Evolutionary conservation across 495 filamentous ascomycete genomes (phyloP).

Genomic region (Sordaria brevicollis): DNA sequence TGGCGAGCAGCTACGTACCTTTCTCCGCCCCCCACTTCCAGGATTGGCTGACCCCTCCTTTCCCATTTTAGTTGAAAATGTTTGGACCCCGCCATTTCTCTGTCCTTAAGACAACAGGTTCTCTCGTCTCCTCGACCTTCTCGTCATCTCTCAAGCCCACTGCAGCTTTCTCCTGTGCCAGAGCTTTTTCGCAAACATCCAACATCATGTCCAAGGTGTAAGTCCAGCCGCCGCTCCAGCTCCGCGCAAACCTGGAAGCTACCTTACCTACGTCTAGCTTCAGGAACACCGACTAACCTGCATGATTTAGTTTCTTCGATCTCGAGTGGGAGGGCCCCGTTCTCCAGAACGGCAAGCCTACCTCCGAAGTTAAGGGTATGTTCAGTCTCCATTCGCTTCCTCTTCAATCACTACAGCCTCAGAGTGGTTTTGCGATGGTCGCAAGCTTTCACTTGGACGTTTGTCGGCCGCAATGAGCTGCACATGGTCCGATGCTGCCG

Average conservation of each 20-base stretch:
- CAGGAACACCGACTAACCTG: constrained; percentile 2
- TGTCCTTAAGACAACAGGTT: constrained; percentile 8
- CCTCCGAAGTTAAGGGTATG: constrained; percentile 52
- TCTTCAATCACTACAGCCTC: constrained; percentile 3
- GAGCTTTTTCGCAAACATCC: constrained; percentile 22
- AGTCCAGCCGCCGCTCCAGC: constrained; percentile 8
- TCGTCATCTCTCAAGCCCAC: constrained; percentile 15
- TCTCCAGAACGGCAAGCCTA: constrained; percentile 42
- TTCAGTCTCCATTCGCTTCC: constrained; percentile 9
- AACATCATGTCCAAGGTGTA: constrained; percentile 25
- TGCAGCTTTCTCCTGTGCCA: constrained; percentile 16
- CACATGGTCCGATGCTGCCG: neutral
- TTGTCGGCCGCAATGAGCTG: neutral
- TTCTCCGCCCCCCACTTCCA: neutral
- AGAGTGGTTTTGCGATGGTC: neutral
- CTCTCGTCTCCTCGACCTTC: constrained; percentile 22
- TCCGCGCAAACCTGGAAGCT: neutral
- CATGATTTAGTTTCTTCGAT: constrained; percentile 22
- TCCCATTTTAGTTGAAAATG: constrained; percentile 20
- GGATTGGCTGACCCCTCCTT: constrained; percentile 20
- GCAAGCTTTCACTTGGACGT: neutral
- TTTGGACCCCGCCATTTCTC: constrained; percentile 34
- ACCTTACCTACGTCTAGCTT: neutral
- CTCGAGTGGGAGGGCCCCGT: constrained; percentile 57
- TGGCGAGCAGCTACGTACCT: constrained; percentile 3